Evolutionary conservation across 2,329 filamentous ascomycete genomes (phyloP), one percentile per base, ranked within the genome.

Genomic region (Tolypocladium capitatum): DNA sequence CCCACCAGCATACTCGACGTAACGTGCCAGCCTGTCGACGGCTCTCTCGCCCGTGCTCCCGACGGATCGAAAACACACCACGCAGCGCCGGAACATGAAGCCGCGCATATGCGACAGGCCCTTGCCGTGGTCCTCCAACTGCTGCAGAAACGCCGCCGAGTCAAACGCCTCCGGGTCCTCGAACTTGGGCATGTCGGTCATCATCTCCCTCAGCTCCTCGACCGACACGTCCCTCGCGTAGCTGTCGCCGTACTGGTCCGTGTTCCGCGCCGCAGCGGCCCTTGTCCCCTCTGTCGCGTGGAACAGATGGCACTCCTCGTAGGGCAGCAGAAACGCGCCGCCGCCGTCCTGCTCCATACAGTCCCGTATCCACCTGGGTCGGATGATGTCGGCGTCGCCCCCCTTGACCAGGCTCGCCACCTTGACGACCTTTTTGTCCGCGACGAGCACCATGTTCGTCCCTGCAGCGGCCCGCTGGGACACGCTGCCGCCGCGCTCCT

Each of bases 221-320:
- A 76, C 56, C 1, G 70, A 73, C 9, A 84, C 68, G 56, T 94
- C 81, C 5, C 90, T 73, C 1, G 81, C 76, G 63, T 86, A 97
- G 58, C 88, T 90, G 61, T 98, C 92, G 0, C 84, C 85, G 56
- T 80, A 92, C 46, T 73, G 68, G 61, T 98, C 92, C 2, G 84
- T 73, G 53, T 84, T 86, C 3, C 68, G 66, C 34, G 75, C 71
- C 10, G 83, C 77, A 8, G 71, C 68, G 7, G 69, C 68, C 36
- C 68, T 64, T 47, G 81, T 71, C 2, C 70, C 72, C 4, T 80
- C 75, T 0, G 74, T 77, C 0, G 79, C 79, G 57, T 83, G 80
- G 51, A 92, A 83, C 56, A 97, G 70, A 56, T 97, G 89, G 0
- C 72, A 56, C 3, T 67, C 71, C 53, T 78, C 75, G 38, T 72